A percentile compares a stretch with the other conserved stretches of the same genome.
phyloP scores from a whole-genome alignment of 2,329 filamentous ascomycete species.

The Scortechinia acanthostroma region DNA sequence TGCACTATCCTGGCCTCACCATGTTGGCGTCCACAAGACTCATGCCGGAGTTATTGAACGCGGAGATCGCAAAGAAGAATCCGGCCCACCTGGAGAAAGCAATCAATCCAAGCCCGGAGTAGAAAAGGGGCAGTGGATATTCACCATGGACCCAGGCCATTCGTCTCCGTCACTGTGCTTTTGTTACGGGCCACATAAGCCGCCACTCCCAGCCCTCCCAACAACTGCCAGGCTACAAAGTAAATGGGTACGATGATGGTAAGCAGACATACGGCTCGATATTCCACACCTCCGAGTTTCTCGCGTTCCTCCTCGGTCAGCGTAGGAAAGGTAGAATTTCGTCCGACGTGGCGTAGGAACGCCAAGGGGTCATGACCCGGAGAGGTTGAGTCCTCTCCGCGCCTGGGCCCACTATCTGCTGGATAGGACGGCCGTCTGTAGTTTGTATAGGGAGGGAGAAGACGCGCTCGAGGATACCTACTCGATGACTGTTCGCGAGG shows the following conservation, averaged over 20 bases:
- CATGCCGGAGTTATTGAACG: constrained; percentile 70
- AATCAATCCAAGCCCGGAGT: too few relatives aligned
- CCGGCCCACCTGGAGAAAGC: too few relatives aligned
- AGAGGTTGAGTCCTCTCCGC: not conserved
- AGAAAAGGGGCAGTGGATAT: constrained; percentile 13
- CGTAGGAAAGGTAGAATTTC: constrained; percentile 46
- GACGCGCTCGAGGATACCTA: too few relatives aligned
- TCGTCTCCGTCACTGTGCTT: constrained; percentile 34
- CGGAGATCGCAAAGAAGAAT: constrained; percentile 60
- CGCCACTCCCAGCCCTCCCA: constrained; percentile 50
- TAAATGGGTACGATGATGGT: constrained; percentile 53
- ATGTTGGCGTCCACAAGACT: constrained; percentile 61
- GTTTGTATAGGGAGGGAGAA: too few relatives aligned
- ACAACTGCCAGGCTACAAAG: constrained; percentile 53
- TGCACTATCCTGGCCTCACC: constrained; percentile 47
- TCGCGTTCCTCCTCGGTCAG: constrained; percentile 44
- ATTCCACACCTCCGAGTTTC: constrained; percentile 54
- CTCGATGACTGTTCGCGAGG: too few relatives aligned
- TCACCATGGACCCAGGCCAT: too few relatives aligned
- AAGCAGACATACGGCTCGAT: constrained; percentile 52
- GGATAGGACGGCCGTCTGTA: too few relatives aligned
- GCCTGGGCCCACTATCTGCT: too few relatives aligned
- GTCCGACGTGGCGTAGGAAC: constrained; percentile 31
- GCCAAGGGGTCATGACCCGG: constrained; percentile 9
- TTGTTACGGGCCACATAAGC: constrained; percentile 50